phyloP scores from a whole-genome alignment of 2,329 filamentous ascomycete genomes.

The Coniella vitis region DNA sequence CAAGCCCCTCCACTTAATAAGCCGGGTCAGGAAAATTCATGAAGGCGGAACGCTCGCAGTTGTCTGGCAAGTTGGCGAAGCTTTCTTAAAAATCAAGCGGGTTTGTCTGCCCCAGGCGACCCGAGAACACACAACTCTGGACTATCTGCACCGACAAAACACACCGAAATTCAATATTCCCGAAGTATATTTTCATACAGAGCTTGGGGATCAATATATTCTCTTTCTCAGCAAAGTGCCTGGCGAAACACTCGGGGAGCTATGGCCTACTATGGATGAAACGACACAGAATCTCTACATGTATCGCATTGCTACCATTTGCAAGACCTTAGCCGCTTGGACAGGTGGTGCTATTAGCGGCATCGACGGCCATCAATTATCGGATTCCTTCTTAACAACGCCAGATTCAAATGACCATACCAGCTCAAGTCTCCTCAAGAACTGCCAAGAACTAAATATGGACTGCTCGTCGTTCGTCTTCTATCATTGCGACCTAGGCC shows the following conservation, averaged over 20 bases:
- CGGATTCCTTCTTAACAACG: too few species aligned
- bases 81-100: background rate
- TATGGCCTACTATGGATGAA: background rate
- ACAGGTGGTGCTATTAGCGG: background rate
- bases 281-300: background rate
- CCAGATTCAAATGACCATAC: too few species aligned
- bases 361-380: background rate
- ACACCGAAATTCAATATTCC: background rate
- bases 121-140: background rate
- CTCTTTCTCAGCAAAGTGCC: background rate
- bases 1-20: background rate
- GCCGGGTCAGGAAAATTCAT: background rate
- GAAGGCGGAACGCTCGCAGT: too few species aligned
- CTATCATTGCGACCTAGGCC: background rate
- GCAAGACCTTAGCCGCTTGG: background rate
- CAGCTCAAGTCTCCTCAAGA: background rate
- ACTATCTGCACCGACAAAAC: background rate
- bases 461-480: background rate
- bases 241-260: background rate
- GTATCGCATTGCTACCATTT: background rate
- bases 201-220: background rate
- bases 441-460: background rate
- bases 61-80: background rate
- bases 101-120: background rate
- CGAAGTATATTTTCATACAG: background rate